These are phyloP conservation scores for Punctularia strigosozonata DNA, from an alignment of 768 basidiomycete genomes.

Conservation along the genomic window DNA sequence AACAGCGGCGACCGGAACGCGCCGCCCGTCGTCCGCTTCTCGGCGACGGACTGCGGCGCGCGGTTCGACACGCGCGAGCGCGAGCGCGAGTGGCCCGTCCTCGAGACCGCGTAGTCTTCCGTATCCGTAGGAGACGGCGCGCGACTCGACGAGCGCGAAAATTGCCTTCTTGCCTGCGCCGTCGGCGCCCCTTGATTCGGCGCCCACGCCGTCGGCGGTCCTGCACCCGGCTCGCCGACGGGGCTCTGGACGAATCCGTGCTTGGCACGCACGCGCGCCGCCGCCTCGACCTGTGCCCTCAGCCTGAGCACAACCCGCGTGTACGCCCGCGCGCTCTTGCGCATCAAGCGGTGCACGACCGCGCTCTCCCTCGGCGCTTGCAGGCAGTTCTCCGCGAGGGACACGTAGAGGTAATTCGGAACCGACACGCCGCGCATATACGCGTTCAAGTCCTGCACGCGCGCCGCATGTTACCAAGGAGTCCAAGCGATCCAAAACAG, in stretches of 20 bases:
- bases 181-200: conserved; percentile 5
- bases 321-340: conserved; percentile 61
- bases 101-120: conserved; percentile 17
- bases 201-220: conserved; percentile 2
- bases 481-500: not conserved
- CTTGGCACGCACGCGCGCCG: too few species aligned
- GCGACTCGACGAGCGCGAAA: conserved; percentile 42
- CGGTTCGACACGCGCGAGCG: conserved; percentile 5
- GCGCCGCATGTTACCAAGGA: not conserved
- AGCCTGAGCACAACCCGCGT: conserved; percentile 71
- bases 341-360: conserved; percentile 36
- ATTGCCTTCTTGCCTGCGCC: conserved; percentile 6
- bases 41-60: conserved; percentile 1
- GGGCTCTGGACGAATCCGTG: conserved; percentile 6
- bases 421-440: conserved; percentile 74
- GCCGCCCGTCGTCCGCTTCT: conserved; percentile 2
- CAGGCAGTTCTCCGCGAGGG: conserved; percentile 44
- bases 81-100: conserved; percentile 20
- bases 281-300: conserved; percentile 68
- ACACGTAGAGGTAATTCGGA: conserved; percentile 62
- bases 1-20: conserved; percentile 62
- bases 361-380: conserved; percentile 33
- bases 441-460: conserved; percentile 57
- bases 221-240: conserved; percentile 1
- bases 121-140: conserved; percentile 55